A percentile compares a stretch with the other conserved stretches of the same genome.
Conservation (phyloP, 2,329 filamentous ascomycete genomes). For the Teratosphaeriaceae sp. region DNA sequence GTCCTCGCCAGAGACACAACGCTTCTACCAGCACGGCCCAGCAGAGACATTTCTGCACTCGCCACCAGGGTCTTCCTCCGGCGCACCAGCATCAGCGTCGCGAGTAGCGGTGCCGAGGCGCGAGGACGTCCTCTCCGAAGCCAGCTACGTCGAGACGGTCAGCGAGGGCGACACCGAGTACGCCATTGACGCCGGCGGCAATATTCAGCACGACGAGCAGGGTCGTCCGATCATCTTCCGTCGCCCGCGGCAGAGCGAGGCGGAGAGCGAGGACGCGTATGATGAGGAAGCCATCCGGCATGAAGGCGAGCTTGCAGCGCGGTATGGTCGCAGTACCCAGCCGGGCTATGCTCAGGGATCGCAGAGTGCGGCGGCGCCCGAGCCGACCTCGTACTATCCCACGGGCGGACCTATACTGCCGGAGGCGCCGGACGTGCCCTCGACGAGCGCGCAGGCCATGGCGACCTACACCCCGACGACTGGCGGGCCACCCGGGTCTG, state of each 20-base stretch:
- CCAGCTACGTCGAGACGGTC: conserved; percentile 36
- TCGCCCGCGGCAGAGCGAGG: conserved; percentile 15
- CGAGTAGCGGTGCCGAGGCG: conserved; percentile 24
- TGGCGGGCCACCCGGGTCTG: conserved; percentile 8
- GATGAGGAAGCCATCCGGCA: conserved; percentile 12
- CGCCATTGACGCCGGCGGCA: conserved; percentile 54
- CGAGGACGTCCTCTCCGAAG: conserved; percentile 18
- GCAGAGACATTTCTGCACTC: conserved; percentile 25
- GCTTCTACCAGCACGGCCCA: conserved; percentile 43
- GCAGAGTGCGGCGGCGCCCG: conserved; percentile 16
- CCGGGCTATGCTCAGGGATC: too few species aligned
- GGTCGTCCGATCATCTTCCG: conserved; percentile 54
- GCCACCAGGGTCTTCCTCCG: conserved; percentile 14
- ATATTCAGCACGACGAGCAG: conserved; percentile 54
- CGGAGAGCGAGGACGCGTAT: conserved; percentile 6
- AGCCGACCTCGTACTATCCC: conserved; percentile 2
- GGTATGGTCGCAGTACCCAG: conserved; percentile 31
- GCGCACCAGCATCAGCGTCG: neutral
- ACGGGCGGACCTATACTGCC: conserved; percentile 18
- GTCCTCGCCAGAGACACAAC: conserved; percentile 22
- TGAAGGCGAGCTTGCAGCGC: conserved; percentile 38
- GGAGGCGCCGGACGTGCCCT: conserved; percentile 24
- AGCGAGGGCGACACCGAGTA: conserved; percentile 70
- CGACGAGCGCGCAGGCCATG: conserved; percentile 29
- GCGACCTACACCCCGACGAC: conserved; percentile 18